Evolutionary conservation across 2,329 filamentous ascomycete species (phyloP), one percentile per base, ranked within the genome.

Genomic region (Falciphora oryzae): DNA sequence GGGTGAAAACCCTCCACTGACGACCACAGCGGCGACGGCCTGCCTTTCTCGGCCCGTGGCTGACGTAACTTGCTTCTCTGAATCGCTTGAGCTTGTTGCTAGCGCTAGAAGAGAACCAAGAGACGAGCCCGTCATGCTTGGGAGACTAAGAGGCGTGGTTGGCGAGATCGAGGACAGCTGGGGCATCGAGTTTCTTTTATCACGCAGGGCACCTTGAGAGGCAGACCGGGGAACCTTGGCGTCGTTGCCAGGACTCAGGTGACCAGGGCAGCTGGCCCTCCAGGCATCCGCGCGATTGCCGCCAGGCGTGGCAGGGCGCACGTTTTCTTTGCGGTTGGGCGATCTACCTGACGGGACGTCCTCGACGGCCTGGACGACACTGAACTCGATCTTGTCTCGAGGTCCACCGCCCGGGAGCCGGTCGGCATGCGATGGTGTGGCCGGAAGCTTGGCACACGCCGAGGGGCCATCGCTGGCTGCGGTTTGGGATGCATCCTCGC

Each of bases 311-410:
- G 7, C 11, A 11, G 22, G 44, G 5, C 22, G 22, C 6, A n/a
- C 44, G 10, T 53, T 53, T 53, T 53, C 44, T 53, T 25, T 4
- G n/a, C 44, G 18, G 44, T 53, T 25, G 44, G 44, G 44, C n/a
- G 44, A 53, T 22, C 27, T 50, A 4, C 44, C 32, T 5, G 62
- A 59, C n/a, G 38, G 31, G 50, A 27, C 25, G 53, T 62, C 62
- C 59, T 65, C 64, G 62, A 65, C 64, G 11, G 65, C 65, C 35
- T 71, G 68, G 57, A 64, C 68, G 35, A 79, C 73, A 4, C 72
- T 72, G 64, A 83, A 83, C 67, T 83, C 80, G 57, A 83, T 76
- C n/a, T 75, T 76, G 69, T 84, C 81, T 66, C 81, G 75, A 25
- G 81, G 81, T 1, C 81, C 81, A 62, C 74, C 73, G 13, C 74